Conservation (phyloP, 2,329 filamentous ascomycete species). For the Pseudogymnoascus sp. region DNA sequence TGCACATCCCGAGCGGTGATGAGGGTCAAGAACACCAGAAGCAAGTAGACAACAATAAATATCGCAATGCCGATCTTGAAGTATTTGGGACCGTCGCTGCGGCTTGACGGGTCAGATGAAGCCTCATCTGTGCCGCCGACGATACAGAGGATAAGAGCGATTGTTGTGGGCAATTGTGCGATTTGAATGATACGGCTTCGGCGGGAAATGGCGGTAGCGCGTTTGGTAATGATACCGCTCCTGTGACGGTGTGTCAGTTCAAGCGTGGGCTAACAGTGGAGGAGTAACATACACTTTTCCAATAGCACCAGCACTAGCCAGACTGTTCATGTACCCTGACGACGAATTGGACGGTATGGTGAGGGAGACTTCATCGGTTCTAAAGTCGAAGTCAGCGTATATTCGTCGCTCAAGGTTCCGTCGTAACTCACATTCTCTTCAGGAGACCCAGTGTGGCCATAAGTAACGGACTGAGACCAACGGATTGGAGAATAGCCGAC, state of each 20-base stretch:
- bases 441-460: conserved; percentile 23
- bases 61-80: conserved; percentile 23
- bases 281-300: background rate
- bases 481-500: conserved; percentile 23
- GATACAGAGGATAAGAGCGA: conserved; percentile 26
- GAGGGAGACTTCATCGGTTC: conserved; percentile 19
- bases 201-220: conserved; percentile 19
- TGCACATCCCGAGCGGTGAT: conserved; percentile 21
- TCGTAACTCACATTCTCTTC: conserved; percentile 22
- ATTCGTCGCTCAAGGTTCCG: background rate
- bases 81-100: conserved; percentile 18
- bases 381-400: conserved; percentile 10
- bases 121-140: conserved; percentile 23
- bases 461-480: conserved; percentile 24
- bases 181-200: conserved; percentile 23
- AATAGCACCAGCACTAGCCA: background rate
- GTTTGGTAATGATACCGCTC: conserved; percentile 16
- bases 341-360: conserved; percentile 13
- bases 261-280: background rate
- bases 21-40: conserved; percentile 18
- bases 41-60: conserved; percentile 25
- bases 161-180: conserved; percentile 22
- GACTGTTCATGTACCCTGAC: background rate
- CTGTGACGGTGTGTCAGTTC: conserved; percentile 1
- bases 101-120: conserved; percentile 13